These are phyloP conservation scores for Bruguiera gymnorhiza DNA, from an alignment of 345 rosid species.

Conservation along the genomic window DNA sequence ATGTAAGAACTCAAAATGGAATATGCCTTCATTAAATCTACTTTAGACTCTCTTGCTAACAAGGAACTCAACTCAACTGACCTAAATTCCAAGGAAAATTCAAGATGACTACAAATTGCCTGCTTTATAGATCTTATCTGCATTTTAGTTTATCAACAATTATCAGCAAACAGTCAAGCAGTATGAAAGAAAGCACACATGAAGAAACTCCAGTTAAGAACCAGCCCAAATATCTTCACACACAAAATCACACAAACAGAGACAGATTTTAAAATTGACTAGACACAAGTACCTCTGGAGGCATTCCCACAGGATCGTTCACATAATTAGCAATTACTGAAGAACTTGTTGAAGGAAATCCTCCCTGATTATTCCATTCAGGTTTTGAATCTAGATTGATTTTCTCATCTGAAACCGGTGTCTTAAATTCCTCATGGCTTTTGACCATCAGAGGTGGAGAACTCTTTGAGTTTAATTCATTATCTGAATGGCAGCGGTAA, in stretches of 20 bases:
- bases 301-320: conserved; percentile 78
- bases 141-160: background rate
- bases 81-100: background rate
- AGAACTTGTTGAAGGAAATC: conserved; percentile 29
- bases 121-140: background rate
- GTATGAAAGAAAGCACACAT: background rate
- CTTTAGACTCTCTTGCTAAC: no score
- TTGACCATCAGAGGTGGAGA: conserved; percentile 50
- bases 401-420: conserved; percentile 29
- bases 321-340: conserved; percentile 29
- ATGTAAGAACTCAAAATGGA: no score
- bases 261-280: conserved; percentile 8
- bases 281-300: conserved; percentile 68
- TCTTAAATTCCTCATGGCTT: conserved; percentile 40
- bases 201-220: background rate
- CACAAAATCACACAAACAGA: conserved; percentile 4
- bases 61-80: no score
- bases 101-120: background rate
- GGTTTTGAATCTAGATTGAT: conserved; percentile 34
- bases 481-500: conserved; percentile 77
- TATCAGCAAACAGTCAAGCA: conserved; percentile 1
- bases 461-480: conserved; percentile 58
- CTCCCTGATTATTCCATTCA: conserved; percentile 34
- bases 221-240: background rate
- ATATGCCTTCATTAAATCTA: no score